Conservation (phyloP, 192 early-diverging fungal genomes). For the Diversispora eburnea region DNA sequence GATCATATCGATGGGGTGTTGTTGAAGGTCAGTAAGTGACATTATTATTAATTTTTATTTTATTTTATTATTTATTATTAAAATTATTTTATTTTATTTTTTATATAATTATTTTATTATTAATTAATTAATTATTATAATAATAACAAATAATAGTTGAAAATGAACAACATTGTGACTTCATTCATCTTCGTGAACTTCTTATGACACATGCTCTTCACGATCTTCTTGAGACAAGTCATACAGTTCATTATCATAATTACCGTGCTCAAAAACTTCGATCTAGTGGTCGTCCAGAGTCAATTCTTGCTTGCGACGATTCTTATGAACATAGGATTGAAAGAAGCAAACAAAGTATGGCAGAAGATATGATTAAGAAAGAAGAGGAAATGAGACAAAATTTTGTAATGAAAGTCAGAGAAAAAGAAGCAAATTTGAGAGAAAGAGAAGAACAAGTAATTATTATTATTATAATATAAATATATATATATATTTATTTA, state of each 20-base stretch:
- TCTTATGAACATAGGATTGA: conserved; percentile 71
- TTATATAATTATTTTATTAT: not conserved
- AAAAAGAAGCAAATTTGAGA: conserved; percentile 45
- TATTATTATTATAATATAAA: not conserved
- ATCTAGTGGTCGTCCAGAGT: conserved; percentile 67
- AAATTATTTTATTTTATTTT: not conserved
- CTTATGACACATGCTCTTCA: conserved; percentile 65
- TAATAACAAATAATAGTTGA: conserved; percentile 49
- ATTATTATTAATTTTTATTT: not conserved
- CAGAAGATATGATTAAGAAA: conserved; percentile 65
- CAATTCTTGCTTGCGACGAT: conserved; percentile 78
- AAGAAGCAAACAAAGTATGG: conserved; percentile 55
- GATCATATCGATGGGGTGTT: conserved; percentile 75
- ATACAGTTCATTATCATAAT: conserved; percentile 68
- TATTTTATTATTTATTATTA: not conserved
- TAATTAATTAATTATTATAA: not conserved
- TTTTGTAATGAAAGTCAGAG: conserved; percentile 48
- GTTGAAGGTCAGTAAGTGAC: conserved; percentile 56
- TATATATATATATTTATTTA: not conserved
- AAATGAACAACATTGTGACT: conserved; percentile 74
- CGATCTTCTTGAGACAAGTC: conserved; percentile 80
- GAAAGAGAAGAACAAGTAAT: conserved; percentile 45
- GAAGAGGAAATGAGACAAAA: conserved; percentile 71
- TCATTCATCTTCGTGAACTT: conserved; percentile 67
- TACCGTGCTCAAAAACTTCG: conserved; percentile 66